Evolutionary conservation across 2,329 filamentous ascomycete species (phyloP).

Genomic region (Penicillium janthinellum): DNA sequence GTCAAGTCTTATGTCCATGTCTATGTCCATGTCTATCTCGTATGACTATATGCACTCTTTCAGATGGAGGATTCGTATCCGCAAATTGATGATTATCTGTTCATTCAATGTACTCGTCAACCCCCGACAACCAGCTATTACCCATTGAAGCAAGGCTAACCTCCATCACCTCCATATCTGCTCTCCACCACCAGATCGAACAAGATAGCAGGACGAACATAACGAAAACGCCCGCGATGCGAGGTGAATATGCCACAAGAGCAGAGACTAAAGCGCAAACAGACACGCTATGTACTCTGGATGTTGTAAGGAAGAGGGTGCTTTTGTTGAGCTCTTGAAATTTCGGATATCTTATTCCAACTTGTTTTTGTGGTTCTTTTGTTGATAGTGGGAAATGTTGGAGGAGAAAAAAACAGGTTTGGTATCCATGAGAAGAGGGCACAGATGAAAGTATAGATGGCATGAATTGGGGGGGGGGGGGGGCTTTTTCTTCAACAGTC

Average conservation of each 20-base stretch:
- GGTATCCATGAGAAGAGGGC: slow-evolving; percentile 19
- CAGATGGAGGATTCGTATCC: background rate
- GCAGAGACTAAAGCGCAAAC: slow-evolving; percentile 6
- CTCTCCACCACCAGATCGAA: background rate
- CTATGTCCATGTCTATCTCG: background rate
- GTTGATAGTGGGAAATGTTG: slow-evolving; percentile 5
- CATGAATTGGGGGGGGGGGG: slow-evolving; percentile 1
- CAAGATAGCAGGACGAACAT: background rate
- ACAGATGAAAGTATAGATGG: slow-evolving; percentile 12
- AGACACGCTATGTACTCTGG: slow-evolving; percentile 13
- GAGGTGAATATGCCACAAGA: slow-evolving; percentile 16
- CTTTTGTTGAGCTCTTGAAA: slow-evolving; percentile 9
- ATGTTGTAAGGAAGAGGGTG: background rate
- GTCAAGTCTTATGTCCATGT: background rate
- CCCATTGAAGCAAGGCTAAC: too few relatives aligned
- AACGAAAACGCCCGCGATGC: slow-evolving; percentile 10
- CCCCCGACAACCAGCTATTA: too few relatives aligned
- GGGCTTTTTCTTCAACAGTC: background rate
- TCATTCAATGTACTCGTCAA: slow-evolving; percentile 1
- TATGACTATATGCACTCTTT: background rate
- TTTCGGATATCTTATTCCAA: slow-evolving; percentile 10
- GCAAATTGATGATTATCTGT: background rate
- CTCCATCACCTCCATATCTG: background rate
- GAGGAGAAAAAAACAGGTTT: slow-evolving; percentile 15
- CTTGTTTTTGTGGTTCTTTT: slow-evolving; percentile 8